Evolutionary conservation across 441 rosid species (phyloP), one percentile per base, ranked within the genome.

Genomic region (Mallotus japonicus): DNA sequence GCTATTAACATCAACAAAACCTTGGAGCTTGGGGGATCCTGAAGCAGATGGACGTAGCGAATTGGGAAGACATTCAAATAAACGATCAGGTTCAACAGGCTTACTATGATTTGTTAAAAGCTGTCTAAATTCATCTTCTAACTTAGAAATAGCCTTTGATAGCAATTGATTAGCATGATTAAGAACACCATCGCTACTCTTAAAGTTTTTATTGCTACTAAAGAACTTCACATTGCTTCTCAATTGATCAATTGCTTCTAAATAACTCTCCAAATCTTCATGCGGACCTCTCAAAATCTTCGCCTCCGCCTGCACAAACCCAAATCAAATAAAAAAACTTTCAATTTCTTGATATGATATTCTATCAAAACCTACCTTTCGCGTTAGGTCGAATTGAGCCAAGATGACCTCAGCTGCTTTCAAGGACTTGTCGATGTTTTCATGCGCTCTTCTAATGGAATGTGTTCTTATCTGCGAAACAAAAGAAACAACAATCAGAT

Each of bases 231-330:
- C 74, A 67, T 71, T 88, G 80, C 81, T 78, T 83, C 89, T 85
- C 24, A 95, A 82, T 83, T 91, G 98, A 81, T 86, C 90, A 69
- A 95, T 91, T 70, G 99, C 99, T 85, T 87, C 97, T 57, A 95
- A 73, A 75, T 91, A 95, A 76, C 90, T 89, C 73, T 93, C 98
- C 2, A 93, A 89, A 74, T 91, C 98, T 78, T 93, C 99, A 70
- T 93, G 99, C 46, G 99, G 98, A 65, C 98, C 99, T 87, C 90
- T 89, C 75, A 95, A 80, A 78, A 93, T 90, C 81, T 95, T 93
- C 40, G 98, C 99, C 86, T 95, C 99, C 19, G 95, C 97, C 99
- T 95, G 68, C 77, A 65, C 34, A 59, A n/a, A 14, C 32, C 46
- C 46, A 34, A 68, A 22, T 24, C 11, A 54, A 19, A 70, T 12